Evolutionary conservation across 1,284 basidiomycete genomes (phyloP).

Genomic region (Papiliotrema nemorosa): DNA sequence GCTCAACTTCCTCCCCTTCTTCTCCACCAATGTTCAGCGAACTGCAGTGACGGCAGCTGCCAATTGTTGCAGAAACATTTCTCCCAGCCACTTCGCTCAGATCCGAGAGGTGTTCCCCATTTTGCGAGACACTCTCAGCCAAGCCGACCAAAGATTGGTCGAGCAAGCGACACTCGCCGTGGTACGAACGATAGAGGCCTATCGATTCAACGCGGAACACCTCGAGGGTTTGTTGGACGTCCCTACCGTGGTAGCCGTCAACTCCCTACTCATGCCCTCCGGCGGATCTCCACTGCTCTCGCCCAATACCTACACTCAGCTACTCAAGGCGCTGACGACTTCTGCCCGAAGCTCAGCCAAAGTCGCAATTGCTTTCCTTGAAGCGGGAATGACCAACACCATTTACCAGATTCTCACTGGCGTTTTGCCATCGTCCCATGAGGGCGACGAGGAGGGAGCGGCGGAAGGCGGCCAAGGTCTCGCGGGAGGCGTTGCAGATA

Average conservation of each 20-base stretch:
- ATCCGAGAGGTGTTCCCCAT: slow-evolving; percentile 86
- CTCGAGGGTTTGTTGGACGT: slow-evolving; percentile 78
- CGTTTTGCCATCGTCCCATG: slow-evolving; percentile 66
- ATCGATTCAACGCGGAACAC: slow-evolving; percentile 75
- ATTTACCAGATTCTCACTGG: slow-evolving; percentile 91
- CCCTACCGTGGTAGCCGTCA: slow-evolving; percentile 78
- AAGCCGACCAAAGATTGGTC: slow-evolving; percentile 87
- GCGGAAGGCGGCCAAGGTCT: slow-evolving; percentile 61
- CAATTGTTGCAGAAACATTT: slow-evolving; percentile 88
- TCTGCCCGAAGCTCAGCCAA: slow-evolving; percentile 80
- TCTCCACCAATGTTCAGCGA: slow-evolving; percentile 91
- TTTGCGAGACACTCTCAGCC: slow-evolving; percentile 81
- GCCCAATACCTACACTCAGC: slow-evolving; percentile 76
- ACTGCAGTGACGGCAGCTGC: slow-evolving; percentile 93
- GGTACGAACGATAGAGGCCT: slow-evolving; percentile 86
- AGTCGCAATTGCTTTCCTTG: slow-evolving; percentile 76
- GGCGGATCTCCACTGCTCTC: slow-evolving; percentile 81
- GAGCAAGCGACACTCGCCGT: slow-evolving; percentile 91
- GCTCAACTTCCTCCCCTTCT: slow-evolving; percentile 92
- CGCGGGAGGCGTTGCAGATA: slow-evolving; percentile 81
- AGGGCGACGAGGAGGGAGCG: slow-evolving; percentile 62
- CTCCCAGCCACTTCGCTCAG: slow-evolving; percentile 79
- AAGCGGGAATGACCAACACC: slow-evolving; percentile 85
- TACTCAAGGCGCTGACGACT: slow-evolving; percentile 81
- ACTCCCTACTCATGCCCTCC: slow-evolving; percentile 76